Evolutionary conservation across 1,284 basidiomycete genomes (phyloP).

Genomic region (Ganoderma multipileum): DNA sequence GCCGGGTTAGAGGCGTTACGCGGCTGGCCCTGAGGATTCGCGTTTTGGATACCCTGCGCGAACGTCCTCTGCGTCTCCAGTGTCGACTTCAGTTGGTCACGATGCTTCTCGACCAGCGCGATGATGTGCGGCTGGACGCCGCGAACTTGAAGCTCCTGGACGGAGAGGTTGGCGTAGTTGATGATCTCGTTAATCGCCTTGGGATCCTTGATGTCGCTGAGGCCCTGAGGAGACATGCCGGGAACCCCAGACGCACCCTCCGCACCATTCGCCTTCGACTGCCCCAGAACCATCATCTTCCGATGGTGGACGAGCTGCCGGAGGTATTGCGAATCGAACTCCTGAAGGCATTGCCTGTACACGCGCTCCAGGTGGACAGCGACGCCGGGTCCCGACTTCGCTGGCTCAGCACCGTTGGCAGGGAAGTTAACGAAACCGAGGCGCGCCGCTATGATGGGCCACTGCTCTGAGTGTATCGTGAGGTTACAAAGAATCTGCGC

Average conservation of each 20-base stretch:
- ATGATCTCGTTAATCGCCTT: constrained; percentile 50
- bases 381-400: constrained; percentile 61
- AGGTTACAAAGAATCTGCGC: not conserved
- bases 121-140: constrained; percentile 61
- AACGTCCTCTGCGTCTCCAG: constrained; percentile 51
- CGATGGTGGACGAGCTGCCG: constrained; percentile 27
- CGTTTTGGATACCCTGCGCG: constrained; percentile 26
- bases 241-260: constrained; percentile 4
- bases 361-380: constrained; percentile 64
- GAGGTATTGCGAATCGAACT: constrained; percentile 66
- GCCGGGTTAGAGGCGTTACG: constrained; percentile 19
- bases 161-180: constrained; percentile 49
- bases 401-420: constrained; percentile 59
- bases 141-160: constrained; percentile 57
- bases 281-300: constrained; percentile 20
- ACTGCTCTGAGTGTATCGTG: constrained; percentile 51
- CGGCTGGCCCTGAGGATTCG: constrained; percentile 18
- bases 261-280: constrained; percentile 9
- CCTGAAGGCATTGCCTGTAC: constrained; percentile 62
- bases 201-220: constrained; percentile 33
- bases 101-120: constrained; percentile 60
- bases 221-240: constrained; percentile 1
- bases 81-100: constrained; percentile 51
- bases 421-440: constrained; percentile 70
- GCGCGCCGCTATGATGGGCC: constrained; percentile 68